Evolutionary conservation across 305 asterid genomes (phyloP).

Genomic region (Plantago lanceolata): DNA sequence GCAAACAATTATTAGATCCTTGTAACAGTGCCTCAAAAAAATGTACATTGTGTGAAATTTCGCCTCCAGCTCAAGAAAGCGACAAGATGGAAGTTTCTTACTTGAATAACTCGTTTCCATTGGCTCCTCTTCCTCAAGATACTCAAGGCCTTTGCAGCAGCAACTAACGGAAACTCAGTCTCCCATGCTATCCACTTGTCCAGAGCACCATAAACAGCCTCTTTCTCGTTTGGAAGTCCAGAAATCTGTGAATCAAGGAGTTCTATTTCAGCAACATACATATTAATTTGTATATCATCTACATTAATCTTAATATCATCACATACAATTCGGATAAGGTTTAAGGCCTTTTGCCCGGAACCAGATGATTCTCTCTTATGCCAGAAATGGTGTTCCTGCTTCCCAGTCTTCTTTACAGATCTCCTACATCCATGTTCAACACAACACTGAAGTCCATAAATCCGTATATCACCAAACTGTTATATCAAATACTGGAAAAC

Average conservation of each 20-base stretch:
- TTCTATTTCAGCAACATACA: no score
- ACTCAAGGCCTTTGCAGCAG: conserved; percentile 78
- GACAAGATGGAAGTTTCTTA: conserved; percentile 28
- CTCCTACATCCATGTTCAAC: conserved; percentile 34
- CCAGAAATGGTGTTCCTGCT: conserved; percentile 85
- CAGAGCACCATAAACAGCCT: conserved; percentile 68
- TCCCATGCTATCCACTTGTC: conserved; percentile 95
- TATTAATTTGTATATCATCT: no score
- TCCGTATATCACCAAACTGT: background rate
- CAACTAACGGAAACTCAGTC: conserved; percentile 80
- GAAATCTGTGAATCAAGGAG: conserved; percentile 51
- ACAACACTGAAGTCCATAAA: background rate
- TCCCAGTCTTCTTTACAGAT: conserved; percentile 36
- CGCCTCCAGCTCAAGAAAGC: background rate
- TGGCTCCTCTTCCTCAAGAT: conserved; percentile 61
- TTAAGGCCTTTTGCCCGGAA: conserved; percentile 77
- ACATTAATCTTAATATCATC: no score
- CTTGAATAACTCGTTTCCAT: conserved; percentile 79
- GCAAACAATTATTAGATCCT: conserved; percentile 14
- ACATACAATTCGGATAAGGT: conserved; percentile 62
- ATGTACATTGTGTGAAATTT: background rate
- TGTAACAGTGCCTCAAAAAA: background rate
- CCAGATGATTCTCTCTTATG: conserved; percentile 66
- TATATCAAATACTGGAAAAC: no score
- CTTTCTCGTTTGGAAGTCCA: conserved; percentile 79